These are phyloP conservation scores for Chaetomium sp. DNA, from an alignment of 2,329 filamentous ascomycete genomes.

Conservation along the genomic window DNA sequence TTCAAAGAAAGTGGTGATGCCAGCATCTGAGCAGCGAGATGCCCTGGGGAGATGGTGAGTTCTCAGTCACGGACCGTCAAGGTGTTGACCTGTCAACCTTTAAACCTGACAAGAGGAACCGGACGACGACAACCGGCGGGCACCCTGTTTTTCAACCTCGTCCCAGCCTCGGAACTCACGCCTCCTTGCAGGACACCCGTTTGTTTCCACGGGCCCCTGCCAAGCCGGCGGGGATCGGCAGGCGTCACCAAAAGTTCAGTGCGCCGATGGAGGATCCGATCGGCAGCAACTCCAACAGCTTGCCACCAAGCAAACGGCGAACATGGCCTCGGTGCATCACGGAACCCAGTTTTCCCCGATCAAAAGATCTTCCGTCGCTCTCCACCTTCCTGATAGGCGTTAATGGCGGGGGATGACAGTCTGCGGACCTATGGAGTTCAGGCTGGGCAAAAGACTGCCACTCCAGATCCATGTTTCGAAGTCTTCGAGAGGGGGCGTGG, in stretches of 20 bases:
- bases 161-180: not conserved
- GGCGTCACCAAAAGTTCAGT: not conserved
- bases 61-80: conserved; percentile 19
- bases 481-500: conserved; percentile 2
- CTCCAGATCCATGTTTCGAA: conserved; percentile 15
- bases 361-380: not conserved
- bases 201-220: conserved; percentile 13
- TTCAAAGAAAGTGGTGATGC: conserved; percentile 13
- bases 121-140: conserved; percentile 9
- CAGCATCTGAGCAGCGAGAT: conserved; percentile 18
- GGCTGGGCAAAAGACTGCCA: not conserved
- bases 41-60: not conserved
- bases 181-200: no score
- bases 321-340: not conserved
- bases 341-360: not conserved
- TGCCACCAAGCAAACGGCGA: not conserved
- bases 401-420: conserved; percentile 4
- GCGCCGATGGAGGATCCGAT: conserved; percentile 8
- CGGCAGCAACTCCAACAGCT: conserved; percentile 9
- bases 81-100: conserved; percentile 20
- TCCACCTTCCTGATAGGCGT: not conserved
- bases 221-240: conserved; percentile 7
- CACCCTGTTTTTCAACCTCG: conserved; percentile 7
- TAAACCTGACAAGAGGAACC: conserved; percentile 19
- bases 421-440: not conserved